A percentile compares a stretch with the other conserved stretches of the same genome.
Conservation (phyloP, 164 flowering plant species). For the Magnolia officinalis region DNA sequence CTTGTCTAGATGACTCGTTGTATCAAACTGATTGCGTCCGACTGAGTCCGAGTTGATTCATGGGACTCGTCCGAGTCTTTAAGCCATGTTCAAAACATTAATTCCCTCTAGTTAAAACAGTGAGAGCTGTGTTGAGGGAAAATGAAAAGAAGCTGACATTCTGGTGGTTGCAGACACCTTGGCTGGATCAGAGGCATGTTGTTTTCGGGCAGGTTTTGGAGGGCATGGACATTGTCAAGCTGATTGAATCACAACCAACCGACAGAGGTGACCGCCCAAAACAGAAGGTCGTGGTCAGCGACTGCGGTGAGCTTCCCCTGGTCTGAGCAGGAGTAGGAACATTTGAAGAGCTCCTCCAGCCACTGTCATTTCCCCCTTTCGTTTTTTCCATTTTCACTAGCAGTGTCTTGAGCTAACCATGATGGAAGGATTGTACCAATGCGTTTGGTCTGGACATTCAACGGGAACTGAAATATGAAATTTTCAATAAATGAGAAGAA, state of each 20-base stretch:
- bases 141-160: background rate
- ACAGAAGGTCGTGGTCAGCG: slow-evolving; percentile 66
- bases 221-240: slow-evolving; percentile 85
- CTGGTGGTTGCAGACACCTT: slow-evolving; percentile 64
- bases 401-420: background rate
- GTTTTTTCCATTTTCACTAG: background rate
- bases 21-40: no score
- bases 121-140: background rate
- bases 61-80: no score
- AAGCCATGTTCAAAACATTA: no score
- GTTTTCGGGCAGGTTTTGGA: slow-evolving; percentile 96
- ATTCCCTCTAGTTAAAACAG: background rate
- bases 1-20: no score
- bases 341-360: background rate
- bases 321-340: slow-evolving; percentile 23
- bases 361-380: background rate
- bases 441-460: background rate
- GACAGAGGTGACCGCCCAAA: slow-evolving; percentile 94
- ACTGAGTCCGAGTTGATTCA: no score
- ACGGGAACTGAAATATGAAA: background rate
- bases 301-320: slow-evolving; percentile 87
- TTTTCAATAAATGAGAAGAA: background rate
- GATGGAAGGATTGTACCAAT: background rate
- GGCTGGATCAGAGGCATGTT: slow-evolving; percentile 95
- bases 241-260: slow-evolving; percentile 79